These are phyloP conservation scores for Citrus glauca DNA, from an alignment of 345 rosid genomes.

Conservation along the genomic window DNA sequence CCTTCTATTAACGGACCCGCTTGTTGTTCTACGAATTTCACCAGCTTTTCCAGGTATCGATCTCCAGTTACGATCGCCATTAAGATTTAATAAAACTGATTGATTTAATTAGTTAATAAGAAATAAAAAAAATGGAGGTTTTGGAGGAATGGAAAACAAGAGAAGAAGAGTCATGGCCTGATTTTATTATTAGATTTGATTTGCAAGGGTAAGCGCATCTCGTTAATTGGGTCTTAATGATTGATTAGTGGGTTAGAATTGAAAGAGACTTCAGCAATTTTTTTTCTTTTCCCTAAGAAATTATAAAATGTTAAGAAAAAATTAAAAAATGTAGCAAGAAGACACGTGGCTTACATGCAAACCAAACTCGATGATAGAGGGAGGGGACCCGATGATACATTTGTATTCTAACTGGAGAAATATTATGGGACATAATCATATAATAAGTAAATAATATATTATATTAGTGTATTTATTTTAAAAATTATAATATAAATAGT, in stretches of 20 bases:
- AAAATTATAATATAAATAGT: too few relatives aligned
- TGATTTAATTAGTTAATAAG: background rate
- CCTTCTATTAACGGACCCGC: slow-evolving; percentile 75
- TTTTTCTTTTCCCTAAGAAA: background rate
- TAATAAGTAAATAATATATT: too few relatives aligned
- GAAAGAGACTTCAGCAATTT: background rate
- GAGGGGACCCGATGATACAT: too few relatives aligned
- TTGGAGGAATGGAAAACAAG: slow-evolving; percentile 28
- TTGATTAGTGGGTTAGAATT: slow-evolving; percentile 1
- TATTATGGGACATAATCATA: too few relatives aligned
- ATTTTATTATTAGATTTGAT: background rate
- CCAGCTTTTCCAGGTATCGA: slow-evolving; percentile 80
- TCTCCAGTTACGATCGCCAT: slow-evolving; percentile 98
- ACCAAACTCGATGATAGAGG: too few relatives aligned
- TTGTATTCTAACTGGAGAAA: too few relatives aligned
- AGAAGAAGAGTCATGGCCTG: slow-evolving; percentile 32
- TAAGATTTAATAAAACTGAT: background rate
- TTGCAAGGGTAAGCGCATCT: background rate
- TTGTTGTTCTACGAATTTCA: slow-evolving; percentile 68
- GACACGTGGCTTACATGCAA: too few relatives aligned
- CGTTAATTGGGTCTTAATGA: slow-evolving; percentile 13
- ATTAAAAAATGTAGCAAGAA: too few relatives aligned
- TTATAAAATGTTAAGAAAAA: background rate
- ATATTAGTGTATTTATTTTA: too few relatives aligned
- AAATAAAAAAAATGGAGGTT: slow-evolving; percentile 21